Percentiles rank a stretch among this genome's conserved stretches.
Evolutionary conservation across 2,329 filamentous ascomycete species (phyloP).

Genomic region (Fusarium nelsonii): DNA sequence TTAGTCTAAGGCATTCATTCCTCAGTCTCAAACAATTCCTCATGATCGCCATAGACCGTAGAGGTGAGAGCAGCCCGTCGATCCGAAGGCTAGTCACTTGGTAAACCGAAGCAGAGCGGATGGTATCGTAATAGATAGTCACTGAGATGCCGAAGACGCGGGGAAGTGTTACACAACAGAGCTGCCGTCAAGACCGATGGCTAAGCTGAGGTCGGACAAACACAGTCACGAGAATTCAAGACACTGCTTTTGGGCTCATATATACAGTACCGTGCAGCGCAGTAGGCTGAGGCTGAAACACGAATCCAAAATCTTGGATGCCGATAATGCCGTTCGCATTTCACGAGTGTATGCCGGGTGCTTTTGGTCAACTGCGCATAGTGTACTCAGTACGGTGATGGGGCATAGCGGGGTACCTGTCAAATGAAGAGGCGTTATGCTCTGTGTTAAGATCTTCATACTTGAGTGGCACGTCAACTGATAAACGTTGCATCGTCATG

Average conservation of each 20-base stretch:
- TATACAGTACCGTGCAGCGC: conserved; percentile 5
- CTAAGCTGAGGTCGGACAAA: conserved; percentile 12
- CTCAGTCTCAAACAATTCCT: conserved; percentile 21
- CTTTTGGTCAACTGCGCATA: conserved; percentile 8
- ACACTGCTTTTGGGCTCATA: conserved; percentile 12
- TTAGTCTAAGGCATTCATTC: conserved; percentile 11
- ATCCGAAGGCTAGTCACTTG: conserved; percentile 29
- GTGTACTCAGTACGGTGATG: conserved; percentile 3
- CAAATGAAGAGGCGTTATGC: conserved; percentile 17
- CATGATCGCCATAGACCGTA: conserved; percentile 1
- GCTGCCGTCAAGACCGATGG: conserved; percentile 10
- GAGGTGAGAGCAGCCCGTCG: conserved; percentile 17
- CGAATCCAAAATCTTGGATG: conserved; percentile 11
- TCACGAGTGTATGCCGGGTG: conserved; percentile 6
- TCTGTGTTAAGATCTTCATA: conserved; percentile 29
- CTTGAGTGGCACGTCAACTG: conserved; percentile 6
- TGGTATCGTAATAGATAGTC: conserved; percentile 19
- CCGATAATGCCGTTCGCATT: conserved; percentile 13
- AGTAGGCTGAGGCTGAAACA: conserved; percentile 19
- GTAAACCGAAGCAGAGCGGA: conserved; percentile 5
- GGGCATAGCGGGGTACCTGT: conserved; percentile 4
- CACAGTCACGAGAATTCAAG: conserved; percentile 31
- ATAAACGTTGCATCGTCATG: conserved; percentile 20
- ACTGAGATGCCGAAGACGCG: conserved; percentile 12
- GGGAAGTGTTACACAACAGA: conserved; percentile 22